Evolutionary conservation across 2,329 filamentous ascomycete genomes (phyloP), one percentile per base, ranked within the genome.

Genomic region (Aspergillus pseudoglaucus): DNA sequence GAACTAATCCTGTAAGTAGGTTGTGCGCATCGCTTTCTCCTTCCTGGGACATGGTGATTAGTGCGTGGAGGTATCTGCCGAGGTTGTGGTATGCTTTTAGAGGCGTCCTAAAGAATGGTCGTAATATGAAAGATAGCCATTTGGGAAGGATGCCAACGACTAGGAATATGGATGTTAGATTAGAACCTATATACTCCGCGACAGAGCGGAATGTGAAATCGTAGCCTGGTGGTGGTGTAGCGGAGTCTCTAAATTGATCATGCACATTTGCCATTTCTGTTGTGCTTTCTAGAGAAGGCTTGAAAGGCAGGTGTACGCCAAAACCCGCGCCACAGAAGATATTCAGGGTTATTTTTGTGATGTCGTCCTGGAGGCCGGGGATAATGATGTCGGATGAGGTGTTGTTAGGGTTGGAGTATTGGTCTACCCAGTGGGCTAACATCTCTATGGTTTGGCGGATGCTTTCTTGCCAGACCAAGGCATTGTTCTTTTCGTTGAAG

Each of bases 401-500:
- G 3, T 10, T 10, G 3, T 18, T 18, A 15, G 46, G n/a, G 35
- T 20, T 15, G 20, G 20, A 7, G 35, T 42, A 8, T 50, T 53
- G n/a, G 44, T 52, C 44, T 30, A 12, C 27, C 59, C 59, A 61
- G 40, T 56, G 39, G n/a, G 56, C 33, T 27, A 63, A 42, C 66
- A 71, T 66, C 20, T 64, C 59, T 6, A 42, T 48, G 0, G 61
- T 54, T 49, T 72, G 68, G 2, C 50, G 51, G 10, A 65, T 44
- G 12, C 64, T 55, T 50, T 70, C 66, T 4, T 56, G 46, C 69
- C 70, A 73, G 2, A 75, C 72, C 3, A 67, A 50, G 4, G 51
- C 51, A 30, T 67, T 71, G 35, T 66, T 70, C 37, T 65, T 63
- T 49, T 76, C 72, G 38, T 70, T 74, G 57, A 76, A 75, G 5